Evolutionary conservation across 768 basidiomycete species (phyloP).

Genomic region (Rhodotorula paludigena): DNA sequence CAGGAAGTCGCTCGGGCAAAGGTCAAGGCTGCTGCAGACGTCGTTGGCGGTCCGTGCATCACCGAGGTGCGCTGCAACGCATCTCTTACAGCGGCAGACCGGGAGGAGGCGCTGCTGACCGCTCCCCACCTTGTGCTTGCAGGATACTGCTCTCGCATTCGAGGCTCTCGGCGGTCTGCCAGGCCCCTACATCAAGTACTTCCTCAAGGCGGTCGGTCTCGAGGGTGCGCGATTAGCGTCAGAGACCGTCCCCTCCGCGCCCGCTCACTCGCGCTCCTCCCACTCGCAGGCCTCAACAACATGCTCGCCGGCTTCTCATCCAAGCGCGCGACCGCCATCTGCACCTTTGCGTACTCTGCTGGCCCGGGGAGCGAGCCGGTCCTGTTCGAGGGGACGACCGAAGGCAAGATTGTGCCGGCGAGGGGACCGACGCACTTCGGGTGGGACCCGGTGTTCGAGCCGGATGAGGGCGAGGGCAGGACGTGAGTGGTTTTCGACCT

Average conservation of each 20-base stretch:
- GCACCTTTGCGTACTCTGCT: slow-evolving; percentile 89
- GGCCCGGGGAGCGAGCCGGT: slow-evolving; percentile 76
- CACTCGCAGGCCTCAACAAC: slow-evolving; percentile 64
- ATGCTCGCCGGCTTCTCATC: slow-evolving; percentile 71
- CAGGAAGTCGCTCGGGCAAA: slow-evolving; percentile 84
- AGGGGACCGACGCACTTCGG: slow-evolving; percentile 75
- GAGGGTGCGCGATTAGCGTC: slow-evolving; percentile 58
- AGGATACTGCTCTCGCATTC: slow-evolving; percentile 93
- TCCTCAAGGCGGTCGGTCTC: slow-evolving; percentile 74
- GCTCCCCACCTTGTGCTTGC: slow-evolving; percentile 39
- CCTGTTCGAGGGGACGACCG: slow-evolving; percentile 78
- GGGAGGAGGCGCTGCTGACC: background rate
- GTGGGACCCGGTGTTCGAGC: slow-evolving; percentile 82
- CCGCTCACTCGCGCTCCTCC: background rate
- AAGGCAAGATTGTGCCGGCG: slow-evolving; percentile 81
- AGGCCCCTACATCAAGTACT: slow-evolving; percentile 95
- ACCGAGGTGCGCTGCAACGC: slow-evolving; percentile 51
- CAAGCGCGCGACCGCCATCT: slow-evolving; percentile 78
- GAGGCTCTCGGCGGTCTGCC: slow-evolving; percentile 83
- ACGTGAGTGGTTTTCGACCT: slow-evolving; percentile 57
- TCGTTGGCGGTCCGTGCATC: slow-evolving; percentile 58
- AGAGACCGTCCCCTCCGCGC: background rate
- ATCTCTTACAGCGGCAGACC: too few relatives aligned
- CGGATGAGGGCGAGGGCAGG: slow-evolving; percentile 62
- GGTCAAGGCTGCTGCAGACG: slow-evolving; percentile 73